These are phyloP conservation scores for Petunia secreta DNA, from an alignment of 257 asterid species.

Conservation along the genomic window DNA sequence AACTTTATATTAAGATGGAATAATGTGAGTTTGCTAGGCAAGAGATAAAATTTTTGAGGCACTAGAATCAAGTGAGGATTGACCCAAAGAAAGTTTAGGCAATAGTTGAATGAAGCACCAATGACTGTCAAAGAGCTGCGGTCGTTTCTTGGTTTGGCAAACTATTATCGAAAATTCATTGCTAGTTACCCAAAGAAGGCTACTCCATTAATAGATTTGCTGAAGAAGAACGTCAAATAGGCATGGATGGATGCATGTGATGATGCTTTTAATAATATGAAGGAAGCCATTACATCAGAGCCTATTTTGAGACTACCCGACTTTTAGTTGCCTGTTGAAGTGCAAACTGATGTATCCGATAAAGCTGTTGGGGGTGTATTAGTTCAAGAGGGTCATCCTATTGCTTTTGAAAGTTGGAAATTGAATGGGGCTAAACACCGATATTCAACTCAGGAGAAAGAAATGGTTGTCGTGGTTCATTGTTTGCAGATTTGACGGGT, in stretches of 20 bases:
- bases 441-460: too few relatives aligned
- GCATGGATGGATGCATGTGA: background rate
- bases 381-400: background rate
- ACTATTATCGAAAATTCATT: too few relatives aligned
- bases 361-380: background rate
- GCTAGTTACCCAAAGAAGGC: background rate
- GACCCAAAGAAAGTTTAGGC: background rate
- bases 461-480: too few relatives aligned
- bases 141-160: background rate
- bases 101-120: background rate
- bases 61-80: background rate
- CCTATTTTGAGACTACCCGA: background rate
- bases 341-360: background rate
- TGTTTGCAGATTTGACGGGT: too few relatives aligned
- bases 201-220: too few relatives aligned
- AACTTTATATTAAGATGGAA: background rate
- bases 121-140: background rate
- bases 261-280: background rate
- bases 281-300: background rate
- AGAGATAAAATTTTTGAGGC: too few relatives aligned
- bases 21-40: background rate
- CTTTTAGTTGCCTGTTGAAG: background rate
- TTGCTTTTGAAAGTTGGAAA: background rate
- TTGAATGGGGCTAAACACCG: too few relatives aligned
- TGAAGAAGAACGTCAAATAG: background rate